Evolutionary conservation across 2,329 filamentous ascomycete genomes (phyloP).

Genomic region (Metarhizium guizhouense): DNA sequence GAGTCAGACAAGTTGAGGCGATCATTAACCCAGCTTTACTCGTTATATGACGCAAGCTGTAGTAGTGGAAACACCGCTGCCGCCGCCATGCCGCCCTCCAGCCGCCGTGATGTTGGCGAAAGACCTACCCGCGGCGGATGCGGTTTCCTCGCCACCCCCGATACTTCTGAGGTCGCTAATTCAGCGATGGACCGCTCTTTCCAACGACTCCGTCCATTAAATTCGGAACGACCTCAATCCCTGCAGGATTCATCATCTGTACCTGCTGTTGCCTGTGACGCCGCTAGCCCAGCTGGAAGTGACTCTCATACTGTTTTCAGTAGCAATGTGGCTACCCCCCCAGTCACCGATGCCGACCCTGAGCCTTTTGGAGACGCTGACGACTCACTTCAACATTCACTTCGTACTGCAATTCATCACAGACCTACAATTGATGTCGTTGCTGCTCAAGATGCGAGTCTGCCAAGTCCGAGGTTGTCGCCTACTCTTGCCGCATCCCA

Average conservation of each 20-base stretch:
- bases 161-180: slow-evolving; percentile 38
- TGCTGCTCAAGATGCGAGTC: slow-evolving; percentile 75
- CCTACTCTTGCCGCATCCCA: slow-evolving; percentile 73
- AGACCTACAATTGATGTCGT: slow-evolving; percentile 56
- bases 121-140: slow-evolving; percentile 15
- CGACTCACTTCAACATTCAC: slow-evolving; percentile 37
- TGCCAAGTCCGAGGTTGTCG: slow-evolving; percentile 90
- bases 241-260: slow-evolving; percentile 34
- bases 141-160: slow-evolving; percentile 46
- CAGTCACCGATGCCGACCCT: slow-evolving; percentile 63
- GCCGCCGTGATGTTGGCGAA: slow-evolving; percentile 17
- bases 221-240: slow-evolving; percentile 32
- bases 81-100: not conserved
- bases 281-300: slow-evolving; percentile 42
- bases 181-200: slow-evolving; percentile 22
- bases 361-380: slow-evolving; percentile 49
- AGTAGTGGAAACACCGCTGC: not conserved
- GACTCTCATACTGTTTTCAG: slow-evolving; percentile 52
- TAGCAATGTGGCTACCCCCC: slow-evolving; percentile 62
- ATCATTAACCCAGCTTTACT: slow-evolving; percentile 19
- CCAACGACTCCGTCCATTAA: slow-evolving; percentile 28
- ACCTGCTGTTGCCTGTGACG: slow-evolving; percentile 32
- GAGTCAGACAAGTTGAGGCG: slow-evolving; percentile 27
- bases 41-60: slow-evolving; percentile 1
- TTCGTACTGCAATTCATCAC: slow-evolving; percentile 37